Conservation (phyloP, 257 asterid species). For the Eucommia ulmoides region DNA sequence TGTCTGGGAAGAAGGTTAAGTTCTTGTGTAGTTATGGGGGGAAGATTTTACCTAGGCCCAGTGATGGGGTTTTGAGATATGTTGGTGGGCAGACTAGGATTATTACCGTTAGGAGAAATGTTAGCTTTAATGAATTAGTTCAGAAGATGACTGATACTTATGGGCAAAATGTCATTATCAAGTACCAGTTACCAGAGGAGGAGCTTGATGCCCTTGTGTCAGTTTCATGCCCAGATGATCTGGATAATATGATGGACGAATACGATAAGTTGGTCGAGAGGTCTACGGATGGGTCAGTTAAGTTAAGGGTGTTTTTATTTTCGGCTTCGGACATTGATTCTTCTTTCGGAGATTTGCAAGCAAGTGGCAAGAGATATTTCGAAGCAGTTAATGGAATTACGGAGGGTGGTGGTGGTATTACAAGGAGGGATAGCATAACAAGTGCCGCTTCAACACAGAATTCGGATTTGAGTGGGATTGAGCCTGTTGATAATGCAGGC, state of each 20-base stretch:
- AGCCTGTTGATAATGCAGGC: slow-evolving; percentile 40
- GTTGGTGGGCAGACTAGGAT: slow-evolving; percentile 98
- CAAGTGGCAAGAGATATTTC: slow-evolving; percentile 68
- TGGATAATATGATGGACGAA: slow-evolving; percentile 98
- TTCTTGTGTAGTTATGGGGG: slow-evolving; percentile 96
- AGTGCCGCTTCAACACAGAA: slow-evolving; percentile 60
- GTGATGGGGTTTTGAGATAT: slow-evolving; percentile 80
- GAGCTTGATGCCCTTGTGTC: slow-evolving; percentile 94
- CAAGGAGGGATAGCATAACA: slow-evolving; percentile 59
- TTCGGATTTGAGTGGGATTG: slow-evolving; percentile 53
- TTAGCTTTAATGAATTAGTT: slow-evolving; percentile 44
- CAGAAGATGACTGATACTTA: slow-evolving; percentile 51
- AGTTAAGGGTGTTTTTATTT: slow-evolving; percentile 82
- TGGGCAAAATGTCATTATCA: slow-evolving; percentile 52
- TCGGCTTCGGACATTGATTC: slow-evolving; percentile 67
- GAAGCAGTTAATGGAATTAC: slow-evolving; percentile 85
- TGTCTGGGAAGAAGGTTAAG: slow-evolving; percentile 62
- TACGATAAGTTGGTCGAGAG: slow-evolving; percentile 70
- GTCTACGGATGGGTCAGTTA: slow-evolving; percentile 71
- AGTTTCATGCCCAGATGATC: slow-evolving; percentile 87
- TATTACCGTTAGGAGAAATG: slow-evolving; percentile 55
- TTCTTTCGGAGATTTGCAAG: slow-evolving; percentile 50
- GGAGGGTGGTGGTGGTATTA: slow-evolving; percentile 38
- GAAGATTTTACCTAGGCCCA: slow-evolving; percentile 77
- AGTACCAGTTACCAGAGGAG: slow-evolving; percentile 96